A percentile compares a stretch with the other conserved stretches of the same genome.
Conservation (phyloP, 345 rosid genomes). For the Pseudoturritis turrita region DNA sequence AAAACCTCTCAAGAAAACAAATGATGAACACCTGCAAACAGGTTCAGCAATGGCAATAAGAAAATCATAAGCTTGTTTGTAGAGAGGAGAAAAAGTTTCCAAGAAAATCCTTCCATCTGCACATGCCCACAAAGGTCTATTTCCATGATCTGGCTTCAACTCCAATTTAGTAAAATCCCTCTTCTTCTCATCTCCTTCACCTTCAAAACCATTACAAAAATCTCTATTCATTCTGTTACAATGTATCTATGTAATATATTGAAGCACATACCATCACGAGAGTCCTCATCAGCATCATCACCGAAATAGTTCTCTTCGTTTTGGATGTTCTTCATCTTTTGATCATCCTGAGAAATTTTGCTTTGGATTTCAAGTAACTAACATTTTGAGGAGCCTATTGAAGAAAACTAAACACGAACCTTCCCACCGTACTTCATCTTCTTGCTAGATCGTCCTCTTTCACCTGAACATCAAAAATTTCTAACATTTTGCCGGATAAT, state of each 20-base stretch:
- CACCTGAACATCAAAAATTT: constrained; percentile 43
- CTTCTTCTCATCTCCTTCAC: constrained; percentile 56
- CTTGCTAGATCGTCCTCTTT: constrained; percentile 63
- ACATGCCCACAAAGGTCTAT: constrained; percentile 96
- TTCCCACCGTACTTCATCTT: constrained; percentile 50
- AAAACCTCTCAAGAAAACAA: neutral
- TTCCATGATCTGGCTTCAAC: constrained; percentile 71
- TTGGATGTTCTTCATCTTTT: constrained; percentile 39
- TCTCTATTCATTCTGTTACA: neutral
- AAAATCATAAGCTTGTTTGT: constrained; percentile 94
- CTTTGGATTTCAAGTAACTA: neutral
- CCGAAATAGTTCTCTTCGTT: constrained; percentile 45
- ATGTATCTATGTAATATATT: neutral
- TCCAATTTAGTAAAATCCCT: constrained; percentile 75
- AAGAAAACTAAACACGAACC: constrained; percentile 33
- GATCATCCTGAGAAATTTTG: constrained; percentile 53
- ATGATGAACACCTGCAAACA: constrained; percentile 72
- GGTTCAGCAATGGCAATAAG: constrained; percentile 98
- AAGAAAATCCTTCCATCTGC: constrained; percentile 87
- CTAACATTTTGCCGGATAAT: neutral
- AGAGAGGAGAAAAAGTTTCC: constrained; percentile 76
- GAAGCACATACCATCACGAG: constrained; percentile 54
- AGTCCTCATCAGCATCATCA: constrained; percentile 61
- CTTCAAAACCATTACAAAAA: constrained; percentile 23
- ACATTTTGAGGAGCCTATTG: neutral